phyloP scores from a whole-genome alignment of 371 early-diverging fungal species.

The Mortierella sp. region DNA sequence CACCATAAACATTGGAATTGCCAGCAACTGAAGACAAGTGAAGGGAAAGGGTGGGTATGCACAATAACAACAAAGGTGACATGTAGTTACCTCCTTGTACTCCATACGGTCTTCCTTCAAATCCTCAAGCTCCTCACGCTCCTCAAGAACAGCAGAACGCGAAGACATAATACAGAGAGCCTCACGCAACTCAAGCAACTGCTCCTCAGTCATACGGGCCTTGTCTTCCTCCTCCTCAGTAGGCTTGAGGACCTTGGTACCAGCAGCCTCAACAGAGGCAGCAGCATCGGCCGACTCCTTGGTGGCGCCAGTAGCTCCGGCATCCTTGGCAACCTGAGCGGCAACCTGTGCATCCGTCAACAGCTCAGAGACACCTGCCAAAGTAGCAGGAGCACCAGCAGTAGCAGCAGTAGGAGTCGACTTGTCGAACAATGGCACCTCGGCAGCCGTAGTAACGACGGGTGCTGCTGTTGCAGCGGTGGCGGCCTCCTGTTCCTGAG shows the following conservation, averaged over 20 bases:
- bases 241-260: neutral
- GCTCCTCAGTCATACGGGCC: slow-evolving; percentile 70
- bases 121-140: slow-evolving; percentile 76
- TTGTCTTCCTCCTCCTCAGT: slow-evolving; percentile 59
- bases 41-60: no score
- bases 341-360: slow-evolving; percentile 61
- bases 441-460: slow-evolving; percentile 5
- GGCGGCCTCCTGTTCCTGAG: slow-evolving; percentile 6
- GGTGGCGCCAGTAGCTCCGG: slow-evolving; percentile 36
- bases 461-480: slow-evolving; percentile 7
- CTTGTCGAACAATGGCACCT: slow-evolving; percentile 21
- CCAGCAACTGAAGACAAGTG: no score
- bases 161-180: slow-evolving; percentile 74
- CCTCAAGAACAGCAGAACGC: slow-evolving; percentile 74
- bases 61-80: no score
- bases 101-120: slow-evolving; percentile 76
- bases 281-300: slow-evolving; percentile 25
- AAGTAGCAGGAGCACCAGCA: slow-evolving; percentile 29
- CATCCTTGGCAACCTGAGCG: slow-evolving; percentile 46
- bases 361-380: slow-evolving; percentile 49
- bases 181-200: slow-evolving; percentile 74
- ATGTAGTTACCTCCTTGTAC: slow-evolving; percentile 69
- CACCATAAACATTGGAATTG: neutral
- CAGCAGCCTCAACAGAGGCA: slow-evolving; percentile 8
- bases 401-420: slow-evolving; percentile 15